Evolutionary conservation across 2,329 filamentous ascomycete species (phyloP), one percentile per base, ranked within the genome.

Genomic region (Clonostachys rhizophaga): DNA sequence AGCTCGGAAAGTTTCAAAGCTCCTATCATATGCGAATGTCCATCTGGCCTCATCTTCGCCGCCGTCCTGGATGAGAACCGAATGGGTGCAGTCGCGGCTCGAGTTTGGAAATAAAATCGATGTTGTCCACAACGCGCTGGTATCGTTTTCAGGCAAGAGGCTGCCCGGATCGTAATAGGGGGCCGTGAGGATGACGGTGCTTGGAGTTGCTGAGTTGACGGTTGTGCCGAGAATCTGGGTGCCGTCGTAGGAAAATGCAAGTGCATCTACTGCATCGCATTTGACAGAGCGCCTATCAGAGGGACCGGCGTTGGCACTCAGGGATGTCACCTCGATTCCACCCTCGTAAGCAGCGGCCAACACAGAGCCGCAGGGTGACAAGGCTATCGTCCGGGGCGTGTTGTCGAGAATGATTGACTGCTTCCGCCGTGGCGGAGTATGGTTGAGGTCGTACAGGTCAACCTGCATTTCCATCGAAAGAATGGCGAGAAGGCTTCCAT

Each of bases 341-440:
- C 88, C 87, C 58, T 90, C 84, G 64, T 91, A 95, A 8, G 90
- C 90, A 14, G 89, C 86, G 20, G 91, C 91, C 42, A 96, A 69
- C 13, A 96, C 87, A 40, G 85, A 83, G 20, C 89, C 89, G 52
- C 86, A 88, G 2, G 90, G 89, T 1, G 90, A 92, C 33, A 96
- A 70, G 14, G 87, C 84, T 53, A 96, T 86, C 13, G 89, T 83
- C 47, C 84, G 81, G 9, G 91, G 89, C 47, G 82, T 80, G 62
- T 94, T 85, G 57, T 92, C 87, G 50, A 96, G 74, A 42, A 87
- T 79, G 48, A 96, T 77, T 34, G 86, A 86, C 58, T 86, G 84
- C n/a, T 80, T 79, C 52, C 87, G 79, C 57, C 81, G 84, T 14
- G 86, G 87, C 41, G 86, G 84, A 6, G 74, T 70, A 46, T 75